These are phyloP conservation scores for Fusarium luffae DNA, from an alignment of 2,329 filamentous ascomycete genomes.

Conservation along the genomic window DNA sequence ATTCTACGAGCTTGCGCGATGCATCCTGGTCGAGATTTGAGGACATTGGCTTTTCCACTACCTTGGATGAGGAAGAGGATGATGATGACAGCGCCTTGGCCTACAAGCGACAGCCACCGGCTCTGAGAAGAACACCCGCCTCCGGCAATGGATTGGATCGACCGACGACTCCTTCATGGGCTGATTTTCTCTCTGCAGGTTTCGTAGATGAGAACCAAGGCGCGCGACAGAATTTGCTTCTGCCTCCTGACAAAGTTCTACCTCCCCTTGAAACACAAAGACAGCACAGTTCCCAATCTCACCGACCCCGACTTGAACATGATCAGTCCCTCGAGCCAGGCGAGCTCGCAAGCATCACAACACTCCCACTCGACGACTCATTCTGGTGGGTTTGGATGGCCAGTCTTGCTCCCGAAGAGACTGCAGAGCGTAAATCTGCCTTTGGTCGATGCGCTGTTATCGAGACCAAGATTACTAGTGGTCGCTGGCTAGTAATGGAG, in stretches of 20 bases:
- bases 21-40: slow-evolving; percentile 98
- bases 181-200: slow-evolving; percentile 94
- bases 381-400: slow-evolving; percentile 99
- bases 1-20: slow-evolving; percentile 79
- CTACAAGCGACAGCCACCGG: slow-evolving; percentile 54
- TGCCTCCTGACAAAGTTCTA: slow-evolving; percentile 92
- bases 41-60: slow-evolving; percentile 87
- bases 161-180: slow-evolving; percentile 97
- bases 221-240: slow-evolving; percentile 70
- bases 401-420: slow-evolving; percentile 92
- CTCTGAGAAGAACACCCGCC: slow-evolving; percentile 72
- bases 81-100: slow-evolving; percentile 65
- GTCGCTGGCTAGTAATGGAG: slow-evolving; percentile 93
- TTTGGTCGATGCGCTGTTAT: slow-evolving; percentile 94
- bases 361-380: slow-evolving; percentile 88
- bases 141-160: slow-evolving; percentile 78
- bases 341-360: slow-evolving; percentile 91
- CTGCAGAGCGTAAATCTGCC: slow-evolving; percentile 83
- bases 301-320: slow-evolving; percentile 76
- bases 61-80: slow-evolving; percentile 76
- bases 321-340: slow-evolving; percentile 82
- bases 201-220: slow-evolving; percentile 82
- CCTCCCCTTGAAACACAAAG: slow-evolving; percentile 82
- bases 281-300: slow-evolving; percentile 88
- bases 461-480: slow-evolving; percentile 83